Evolutionary conservation across 1,284 basidiomycete genomes (phyloP).

Genomic region (Amanita bisporigera): DNA sequence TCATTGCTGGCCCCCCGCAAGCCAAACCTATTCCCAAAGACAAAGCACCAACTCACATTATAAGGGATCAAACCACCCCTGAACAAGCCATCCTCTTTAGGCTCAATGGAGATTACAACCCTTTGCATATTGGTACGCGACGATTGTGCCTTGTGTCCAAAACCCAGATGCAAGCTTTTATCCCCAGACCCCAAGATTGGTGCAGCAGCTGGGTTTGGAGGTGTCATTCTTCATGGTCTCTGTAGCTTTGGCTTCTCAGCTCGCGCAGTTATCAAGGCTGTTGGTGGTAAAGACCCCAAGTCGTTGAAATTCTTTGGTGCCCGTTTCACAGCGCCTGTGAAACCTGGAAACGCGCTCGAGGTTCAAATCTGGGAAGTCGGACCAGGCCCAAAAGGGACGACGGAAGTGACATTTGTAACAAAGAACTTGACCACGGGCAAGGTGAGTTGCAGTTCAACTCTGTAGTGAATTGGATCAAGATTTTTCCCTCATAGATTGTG

Average conservation of each 20-base stretch:
- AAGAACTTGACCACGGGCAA: constrained; percentile 74
- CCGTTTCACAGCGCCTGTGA: constrained; percentile 81
- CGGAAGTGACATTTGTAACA: constrained; percentile 74
- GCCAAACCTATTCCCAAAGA: constrained; percentile 71
- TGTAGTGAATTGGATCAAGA: not conserved
- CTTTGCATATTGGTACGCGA: constrained; percentile 75
- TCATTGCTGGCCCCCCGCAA: constrained; percentile 68
- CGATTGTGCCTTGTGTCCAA: not conserved
- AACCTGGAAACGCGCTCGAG: constrained; percentile 79
- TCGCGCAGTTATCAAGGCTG: constrained; percentile 67
- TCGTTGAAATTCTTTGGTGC: constrained; percentile 70
- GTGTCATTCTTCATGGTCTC: constrained; percentile 84
- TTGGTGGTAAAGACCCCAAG: constrained; percentile 62
- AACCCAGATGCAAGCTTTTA: not conserved
- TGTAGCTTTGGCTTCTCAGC: constrained; percentile 80
- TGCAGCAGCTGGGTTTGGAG: constrained; percentile 74
- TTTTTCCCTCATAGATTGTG: constrained; percentile 16
- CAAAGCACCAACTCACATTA: constrained; percentile 69
- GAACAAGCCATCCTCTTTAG: constrained; percentile 83
- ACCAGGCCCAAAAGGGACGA: constrained; percentile 64
- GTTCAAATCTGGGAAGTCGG: constrained; percentile 81
- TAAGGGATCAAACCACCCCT: constrained; percentile 69
- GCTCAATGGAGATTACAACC: constrained; percentile 86
- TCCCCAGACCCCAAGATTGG: constrained; percentile 70
- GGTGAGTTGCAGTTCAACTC: constrained; percentile 43